These are phyloP conservation scores for Holtermanniella nyarrowii DNA, from an alignment of 768 basidiomycete genomes.

Conservation along the genomic window DNA sequence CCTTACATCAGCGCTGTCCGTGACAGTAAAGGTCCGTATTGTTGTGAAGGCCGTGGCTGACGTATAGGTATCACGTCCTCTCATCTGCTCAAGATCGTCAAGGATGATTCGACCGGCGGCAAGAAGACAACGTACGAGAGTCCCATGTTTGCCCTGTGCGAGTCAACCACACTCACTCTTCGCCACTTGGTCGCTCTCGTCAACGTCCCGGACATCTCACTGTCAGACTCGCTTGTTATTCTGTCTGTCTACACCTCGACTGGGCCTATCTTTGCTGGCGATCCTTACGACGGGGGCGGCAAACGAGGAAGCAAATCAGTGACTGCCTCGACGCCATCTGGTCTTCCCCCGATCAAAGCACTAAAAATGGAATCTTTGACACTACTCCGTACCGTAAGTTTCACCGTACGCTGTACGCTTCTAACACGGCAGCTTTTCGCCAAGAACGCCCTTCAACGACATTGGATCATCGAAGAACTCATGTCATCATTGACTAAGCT, in stretches of 20 bases:
- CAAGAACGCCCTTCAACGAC: slow-evolving; percentile 69
- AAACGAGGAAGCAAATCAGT: slow-evolving; percentile 46
- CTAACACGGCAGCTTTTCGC: slow-evolving; percentile 62
- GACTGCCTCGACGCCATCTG: no score
- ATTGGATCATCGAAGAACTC: slow-evolving; percentile 98
- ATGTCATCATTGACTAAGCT: slow-evolving; percentile 78
- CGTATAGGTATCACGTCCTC: slow-evolving; percentile 24
- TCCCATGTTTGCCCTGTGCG: no score
- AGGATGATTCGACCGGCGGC: slow-evolving; percentile 3
- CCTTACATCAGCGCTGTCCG: slow-evolving; percentile 65
- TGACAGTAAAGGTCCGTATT: slow-evolving; percentile 20
- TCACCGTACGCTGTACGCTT: slow-evolving; percentile 1
- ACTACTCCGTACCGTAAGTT: slow-evolving; percentile 70
- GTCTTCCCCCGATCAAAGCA: slow-evolving; percentile 68
- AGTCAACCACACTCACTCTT: slow-evolving; percentile 57
- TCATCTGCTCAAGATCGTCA: slow-evolving; percentile 17
- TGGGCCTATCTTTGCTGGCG: slow-evolving; percentile 86
- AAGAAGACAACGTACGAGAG: slow-evolving; percentile 5
- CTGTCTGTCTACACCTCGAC: slow-evolving; percentile 86
- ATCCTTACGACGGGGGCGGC: slow-evolving; percentile 50
- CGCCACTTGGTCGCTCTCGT: slow-evolving; percentile 67
- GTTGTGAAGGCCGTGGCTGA: background rate
- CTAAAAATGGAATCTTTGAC: slow-evolving; percentile 71
- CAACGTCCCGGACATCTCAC: slow-evolving; percentile 55
- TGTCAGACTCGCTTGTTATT: slow-evolving; percentile 87